Conservation (phyloP, 805 yeast species). For the Vanderwaltozyma verrucispora region DNA sequence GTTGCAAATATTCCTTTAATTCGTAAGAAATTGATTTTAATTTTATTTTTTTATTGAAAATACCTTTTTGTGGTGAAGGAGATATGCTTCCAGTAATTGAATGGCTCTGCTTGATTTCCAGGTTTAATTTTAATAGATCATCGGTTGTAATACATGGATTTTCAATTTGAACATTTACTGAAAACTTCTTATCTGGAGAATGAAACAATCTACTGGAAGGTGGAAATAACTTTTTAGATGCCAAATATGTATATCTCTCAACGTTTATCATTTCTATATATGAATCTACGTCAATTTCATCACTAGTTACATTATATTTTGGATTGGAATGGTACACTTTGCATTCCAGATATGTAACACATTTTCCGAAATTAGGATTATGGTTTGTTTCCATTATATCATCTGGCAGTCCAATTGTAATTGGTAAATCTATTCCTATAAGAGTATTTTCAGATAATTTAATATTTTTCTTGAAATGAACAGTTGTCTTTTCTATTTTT, state of each 20-base stretch:
- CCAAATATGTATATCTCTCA: conserved; percentile 46
- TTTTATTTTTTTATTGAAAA: conserved; percentile 27
- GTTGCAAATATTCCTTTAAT: conserved; percentile 43
- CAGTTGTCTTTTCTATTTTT: conserved; percentile 17
- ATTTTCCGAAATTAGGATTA: conserved; percentile 37
- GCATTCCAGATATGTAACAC: conserved; percentile 36
- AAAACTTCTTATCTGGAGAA: conserved; percentile 40
- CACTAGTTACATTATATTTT: background rate
- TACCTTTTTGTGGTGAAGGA: conserved; percentile 6
- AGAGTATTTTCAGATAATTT: conserved; percentile 10
- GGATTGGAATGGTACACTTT: conserved; percentile 10
- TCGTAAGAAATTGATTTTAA: conserved; percentile 39
- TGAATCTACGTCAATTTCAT: conserved; percentile 1
- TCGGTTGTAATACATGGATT: conserved; percentile 49
- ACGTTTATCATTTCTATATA: conserved; percentile 35
- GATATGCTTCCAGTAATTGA: conserved; percentile 5
- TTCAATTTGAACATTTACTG: conserved; percentile 38
- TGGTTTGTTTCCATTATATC: conserved; percentile 45
- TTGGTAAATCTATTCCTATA: conserved; percentile 49
- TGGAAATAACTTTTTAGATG: conserved; percentile 46
- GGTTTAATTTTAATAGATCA: conserved; percentile 35
- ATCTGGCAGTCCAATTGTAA: conserved; percentile 45
- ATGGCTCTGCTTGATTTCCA: conserved; percentile 34
- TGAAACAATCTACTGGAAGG: conserved; percentile 35
- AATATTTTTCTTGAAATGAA: conserved; percentile 27